These are phyloP conservation scores for Pezicula neosporulosa DNA, from an alignment of 2,329 filamentous ascomycete genomes.

Conservation along the genomic window DNA sequence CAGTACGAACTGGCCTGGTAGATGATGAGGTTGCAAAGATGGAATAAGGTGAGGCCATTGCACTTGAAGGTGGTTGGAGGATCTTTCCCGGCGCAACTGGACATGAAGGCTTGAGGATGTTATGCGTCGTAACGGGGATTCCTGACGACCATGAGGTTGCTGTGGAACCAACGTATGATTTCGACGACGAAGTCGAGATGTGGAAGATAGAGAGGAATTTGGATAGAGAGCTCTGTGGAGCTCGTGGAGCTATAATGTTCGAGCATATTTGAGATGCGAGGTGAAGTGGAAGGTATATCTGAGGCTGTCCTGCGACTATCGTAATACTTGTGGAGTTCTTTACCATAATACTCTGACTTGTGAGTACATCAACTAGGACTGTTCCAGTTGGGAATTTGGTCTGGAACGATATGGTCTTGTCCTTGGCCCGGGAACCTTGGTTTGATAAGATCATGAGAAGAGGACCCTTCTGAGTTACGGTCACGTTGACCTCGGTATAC, in stretches of 20 bases:
- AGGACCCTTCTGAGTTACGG: conserved; percentile 10
- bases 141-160: background rate
- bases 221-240: background rate
- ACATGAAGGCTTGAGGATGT: background rate
- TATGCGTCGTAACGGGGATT: background rate
- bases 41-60: background rate
- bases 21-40: background rate
- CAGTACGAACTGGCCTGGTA: background rate
- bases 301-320: conserved; percentile 6
- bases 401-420: conserved; percentile 1
- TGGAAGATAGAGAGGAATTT: conserved; percentile 1
- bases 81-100: background rate
- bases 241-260: conserved; percentile 3
- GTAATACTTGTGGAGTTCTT: conserved; percentile 5
- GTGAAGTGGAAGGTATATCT: conserved; percentile 6
- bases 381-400: conserved; percentile 9
- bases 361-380: conserved; percentile 11
- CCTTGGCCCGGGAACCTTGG: conserved; percentile 5
- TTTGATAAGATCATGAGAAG: conserved; percentile 13
- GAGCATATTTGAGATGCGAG: conserved; percentile 6
- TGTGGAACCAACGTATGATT: background rate
- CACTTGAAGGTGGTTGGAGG: background rate
- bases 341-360: conserved; percentile 10
- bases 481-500: conserved; percentile 3
- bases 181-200: background rate